These are phyloP conservation scores for Pseudogymnoascus pannorum DNA, from an alignment of 2,329 filamentous ascomycete genomes.

Conservation along the genomic window DNA sequence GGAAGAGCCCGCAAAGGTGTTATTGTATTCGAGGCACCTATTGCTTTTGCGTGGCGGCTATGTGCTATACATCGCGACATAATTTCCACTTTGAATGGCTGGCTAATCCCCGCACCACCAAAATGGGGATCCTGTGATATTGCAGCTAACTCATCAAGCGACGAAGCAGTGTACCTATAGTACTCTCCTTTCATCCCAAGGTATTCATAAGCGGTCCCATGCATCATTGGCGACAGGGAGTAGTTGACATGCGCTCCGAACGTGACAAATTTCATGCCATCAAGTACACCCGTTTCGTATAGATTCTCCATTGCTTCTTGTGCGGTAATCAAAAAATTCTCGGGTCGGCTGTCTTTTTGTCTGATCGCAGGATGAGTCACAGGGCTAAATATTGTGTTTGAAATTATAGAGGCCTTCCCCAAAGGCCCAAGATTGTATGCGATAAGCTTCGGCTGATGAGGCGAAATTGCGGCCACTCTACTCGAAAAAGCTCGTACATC, in stretches of 20 bases:
- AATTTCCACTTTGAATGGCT: constrained; percentile 65
- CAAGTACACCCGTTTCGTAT: constrained; percentile 57
- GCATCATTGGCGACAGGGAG: constrained; percentile 67
- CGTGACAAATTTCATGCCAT: constrained; percentile 62
- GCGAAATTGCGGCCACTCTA: background rate
- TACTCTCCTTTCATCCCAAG: constrained; percentile 38
- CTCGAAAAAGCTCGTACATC: constrained; percentile 20
- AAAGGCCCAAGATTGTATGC: constrained; percentile 49
- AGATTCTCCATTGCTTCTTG: constrained; percentile 54
- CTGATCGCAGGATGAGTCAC: constrained; percentile 42
- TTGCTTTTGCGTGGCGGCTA: constrained; percentile 61
- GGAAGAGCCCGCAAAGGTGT: constrained; percentile 50
- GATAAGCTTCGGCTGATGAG: constrained; percentile 30
- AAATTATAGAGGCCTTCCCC: constrained; percentile 47
- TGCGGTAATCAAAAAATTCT: background rate
- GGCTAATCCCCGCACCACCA: constrained; percentile 59
- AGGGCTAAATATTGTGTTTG: constrained; percentile 50
- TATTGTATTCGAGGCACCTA: constrained; percentile 66
- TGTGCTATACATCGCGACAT: constrained; percentile 55
- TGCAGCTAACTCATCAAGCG: constrained; percentile 38
- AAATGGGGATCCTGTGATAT: constrained; percentile 49
- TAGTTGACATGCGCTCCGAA: constrained; percentile 63
- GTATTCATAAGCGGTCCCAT: constrained; percentile 57
- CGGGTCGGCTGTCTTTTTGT: background rate
- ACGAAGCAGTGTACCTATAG: constrained; percentile 20